These are phyloP conservation scores for Penstemon davidsonii DNA, from an alignment of 257 asterid species.

Conservation along the genomic window DNA sequence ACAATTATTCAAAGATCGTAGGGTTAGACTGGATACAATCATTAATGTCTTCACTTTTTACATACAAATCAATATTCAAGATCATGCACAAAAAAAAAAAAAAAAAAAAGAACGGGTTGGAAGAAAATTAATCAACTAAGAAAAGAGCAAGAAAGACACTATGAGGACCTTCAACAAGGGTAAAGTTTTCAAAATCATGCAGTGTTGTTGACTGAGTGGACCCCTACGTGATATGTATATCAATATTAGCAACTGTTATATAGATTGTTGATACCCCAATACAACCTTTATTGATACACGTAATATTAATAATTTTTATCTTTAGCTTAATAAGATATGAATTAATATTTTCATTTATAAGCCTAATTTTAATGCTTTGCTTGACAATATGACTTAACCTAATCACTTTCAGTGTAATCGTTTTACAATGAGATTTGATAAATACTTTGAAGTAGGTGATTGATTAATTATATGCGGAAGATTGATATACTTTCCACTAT, in stretches of 20 bases:
- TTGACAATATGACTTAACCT: too few species aligned
- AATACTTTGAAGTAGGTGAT: too few species aligned
- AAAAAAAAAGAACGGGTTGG: background rate
- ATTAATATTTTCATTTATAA: too few species aligned
- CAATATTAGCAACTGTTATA: too few species aligned
- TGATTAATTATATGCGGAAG: too few species aligned
- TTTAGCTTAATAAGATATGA: too few species aligned
- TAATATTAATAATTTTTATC: background rate
- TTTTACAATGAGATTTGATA: too few species aligned
- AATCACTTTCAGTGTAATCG: too few species aligned
- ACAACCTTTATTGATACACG: background rate
- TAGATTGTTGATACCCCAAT: too few species aligned
- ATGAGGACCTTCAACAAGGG: background rate
- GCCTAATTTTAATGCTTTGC: too few species aligned
- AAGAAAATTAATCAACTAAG: background rate
- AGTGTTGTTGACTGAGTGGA: slow-evolving; percentile 4
- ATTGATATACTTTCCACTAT: too few species aligned
- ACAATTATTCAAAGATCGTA: background rate
- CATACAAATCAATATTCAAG: slow-evolving; percentile 4
- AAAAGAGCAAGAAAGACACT: too few species aligned
- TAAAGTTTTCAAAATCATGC: slow-evolving; percentile 2
- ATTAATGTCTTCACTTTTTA: slow-evolving; percentile 21
- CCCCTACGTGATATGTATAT: background rate
- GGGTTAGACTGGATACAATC: slow-evolving; percentile 4
- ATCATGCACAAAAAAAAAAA: background rate